Base-by-base conservation (phyloP, 441 rosid species). In the Erysimum cheiri region DNA sequence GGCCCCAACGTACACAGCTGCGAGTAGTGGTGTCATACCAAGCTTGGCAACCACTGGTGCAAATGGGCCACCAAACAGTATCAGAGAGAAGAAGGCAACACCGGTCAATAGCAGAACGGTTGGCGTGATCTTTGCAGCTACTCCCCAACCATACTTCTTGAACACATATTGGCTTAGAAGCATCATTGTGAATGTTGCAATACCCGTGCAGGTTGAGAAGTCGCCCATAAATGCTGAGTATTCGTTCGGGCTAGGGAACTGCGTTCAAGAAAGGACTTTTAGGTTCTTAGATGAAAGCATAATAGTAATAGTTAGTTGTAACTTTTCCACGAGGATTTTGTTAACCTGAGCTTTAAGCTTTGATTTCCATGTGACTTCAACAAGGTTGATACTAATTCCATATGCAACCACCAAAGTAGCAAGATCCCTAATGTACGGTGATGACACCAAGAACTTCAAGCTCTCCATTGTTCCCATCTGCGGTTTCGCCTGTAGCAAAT, bases 191-290 rank as follows among this genome's bases (percentile, higher is more conserved):
- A 94, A 94, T 12, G 98, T 94, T 47, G 95, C 91, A 63, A 94
- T 83, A 67, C 99, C 99, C 2, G 99, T 94, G 31, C 87, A 87
- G 10, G 99, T 88, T 46, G 99, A 94, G 84, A 94, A 94, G 83
- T 94, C 99, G 0, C 99, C 99, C 99, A 94, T 94, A 73, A 94
- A 94, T 58, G 99, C 87, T 19, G 99, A 94, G 72, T 94, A 94
- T 62, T 87, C 99, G 19, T 94, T 94, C 1, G 98, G 99, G 71
- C 98, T 94, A 19, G 99, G 99, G 76, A 92, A 94, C 98, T 92
- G 77, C 73, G 17, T 28, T 26, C 3, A 60, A 41, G 8, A 60
- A 59, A 40, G 4, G 22, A n/a, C 6, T 10, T 31, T 60, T 8
- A 60, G 50, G 50, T 28, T 41, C 37, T 60, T 5, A 41, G 50